Base-by-base conservation (phyloP, 1,139 yeast genomes). In the Scheffersomyces illinoinensis region DNA sequence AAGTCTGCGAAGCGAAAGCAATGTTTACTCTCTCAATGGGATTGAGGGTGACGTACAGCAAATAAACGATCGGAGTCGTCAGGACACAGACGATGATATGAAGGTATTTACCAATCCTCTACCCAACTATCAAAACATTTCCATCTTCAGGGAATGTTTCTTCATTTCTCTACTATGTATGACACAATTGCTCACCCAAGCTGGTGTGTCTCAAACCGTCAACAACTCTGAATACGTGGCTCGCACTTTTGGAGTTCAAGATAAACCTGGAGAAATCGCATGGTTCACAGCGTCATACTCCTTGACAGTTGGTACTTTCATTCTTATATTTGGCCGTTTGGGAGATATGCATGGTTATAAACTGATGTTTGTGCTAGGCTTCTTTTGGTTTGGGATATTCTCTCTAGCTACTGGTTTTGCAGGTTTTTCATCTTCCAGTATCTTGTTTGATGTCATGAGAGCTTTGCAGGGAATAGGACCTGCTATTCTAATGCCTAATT, bases 301-400 rank as follows among this genome's bases (percentile, higher is more conserved):
- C 0, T 72, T 87, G 54, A 83, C 90, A 0, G 85, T 83, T 17
- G 91, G 91, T 12, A 84, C 91, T 0, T 85, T 87, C 60, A 87
- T 87, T 58, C 71, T 88, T 47, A 73, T 84, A 3, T 81, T 87
- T 1, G 92, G 92, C 10, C 78, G 88, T 54, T 66, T 87, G 23
- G 91, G 91, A 17, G 91, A 88, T 66, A 70, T 85, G 63, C 79
- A 76, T 64, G 92, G 91, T 5, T 85, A 86, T 65, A 85, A 85
- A 63, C 67, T 59, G 50, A 64, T 85, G 58, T 82, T 78, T 64
- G 57, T 85, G 1, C 57, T 76, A 5, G 89, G 90, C 0, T 85
- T 76, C 61, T 53, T 69, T 1, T 79, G 86, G 82, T 73, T 78
- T 49, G 74, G 82, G 0, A 52, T 87, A 0, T 82, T 85, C 80